Base-by-base conservation (phyloP, 139 green algal genomes). In the Mychonastes homosphaera region DNA sequence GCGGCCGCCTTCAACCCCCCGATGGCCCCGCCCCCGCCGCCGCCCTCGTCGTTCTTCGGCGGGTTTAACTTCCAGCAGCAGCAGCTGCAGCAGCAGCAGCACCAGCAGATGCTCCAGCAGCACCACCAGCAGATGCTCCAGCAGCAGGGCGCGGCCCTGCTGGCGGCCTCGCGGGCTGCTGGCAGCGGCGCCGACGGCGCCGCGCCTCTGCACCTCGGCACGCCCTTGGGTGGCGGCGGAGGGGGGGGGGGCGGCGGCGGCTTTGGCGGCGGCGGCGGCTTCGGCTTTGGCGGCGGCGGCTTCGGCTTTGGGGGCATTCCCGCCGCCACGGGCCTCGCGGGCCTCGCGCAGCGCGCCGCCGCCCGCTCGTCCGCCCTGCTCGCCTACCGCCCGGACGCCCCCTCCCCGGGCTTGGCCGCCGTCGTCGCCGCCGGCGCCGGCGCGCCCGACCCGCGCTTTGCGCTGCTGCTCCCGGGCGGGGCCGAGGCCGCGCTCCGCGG, bases 321-420 rank as follows among this genome's bases (percentile, higher is more conserved):
- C 63, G 56, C n/a, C 47, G 9, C 44, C 62, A 36, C 40, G 21
- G 85, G 77, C 51, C 43, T 87, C 1, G 84, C 82, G 28, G 56
- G 60, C 7, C 52, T 91, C 15, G 69, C 67, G 12, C 34, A 49
- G 21, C 69, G 77, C 21, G 71, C 70, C 3, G 58, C 75, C 1
- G 60, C 56, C n/a, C 44, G 63, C 12, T 86, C 78, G 54, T 69
- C 49, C 23, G 84, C 79, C 8, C 62, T 91, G 15, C 62, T 91
- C 23, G 55, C 78, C 16, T 73, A 73, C 62, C 68, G 76, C 2
- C 84, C 82, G 3, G 75, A 78, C 45, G 72, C 40, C 33, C 71
- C 53, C 3, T 39, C 50, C 6, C 61, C 50, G 10, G 61, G 61
- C 12, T 50, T 41, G 8, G 50, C 47, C 1, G 61, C 51, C 2